Evolutionary conservation across 2,329 filamentous ascomycete species (phyloP).

Genomic region (Penicillium sp.): DNA sequence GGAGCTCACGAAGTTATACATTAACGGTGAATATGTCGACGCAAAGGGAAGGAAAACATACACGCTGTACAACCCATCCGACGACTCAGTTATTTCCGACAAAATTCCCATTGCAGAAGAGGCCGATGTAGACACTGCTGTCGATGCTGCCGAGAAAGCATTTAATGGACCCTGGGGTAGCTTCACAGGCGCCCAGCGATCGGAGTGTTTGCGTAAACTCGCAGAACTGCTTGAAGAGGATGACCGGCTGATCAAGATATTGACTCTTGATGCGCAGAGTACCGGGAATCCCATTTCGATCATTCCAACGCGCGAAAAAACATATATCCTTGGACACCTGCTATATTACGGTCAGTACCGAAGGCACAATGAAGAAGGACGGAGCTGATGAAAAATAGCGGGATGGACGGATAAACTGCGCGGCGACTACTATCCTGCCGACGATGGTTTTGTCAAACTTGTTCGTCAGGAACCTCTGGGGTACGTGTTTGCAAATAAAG

Average conservation of each 20-base stretch:
- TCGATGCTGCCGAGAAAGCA: not conserved
- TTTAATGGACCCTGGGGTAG: conserved; percentile 4
- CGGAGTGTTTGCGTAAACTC: not conserved
- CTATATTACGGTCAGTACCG: not conserved
- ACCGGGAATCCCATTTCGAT: conserved; percentile 1
- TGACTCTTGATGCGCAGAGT: conserved; percentile 1
- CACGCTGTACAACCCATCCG: conserved; percentile 3
- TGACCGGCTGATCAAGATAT: not conserved
- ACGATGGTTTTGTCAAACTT: conserved; percentile 7
- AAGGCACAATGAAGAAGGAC: too few species aligned
- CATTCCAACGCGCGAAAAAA: conserved; percentile 5
- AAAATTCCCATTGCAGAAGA: not conserved
- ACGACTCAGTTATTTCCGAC: conserved; percentile 4
- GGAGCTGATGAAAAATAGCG: not conserved
- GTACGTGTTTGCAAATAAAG: not conserved
- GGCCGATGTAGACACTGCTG: conserved; percentile 1
- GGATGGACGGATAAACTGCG: conserved; percentile 8
- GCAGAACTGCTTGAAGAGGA: conserved; percentile 6
- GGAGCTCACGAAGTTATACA: not conserved
- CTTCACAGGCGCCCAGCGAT: not conserved
- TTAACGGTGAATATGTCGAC: not conserved
- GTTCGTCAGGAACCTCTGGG: conserved; percentile 5
- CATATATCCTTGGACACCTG: conserved; percentile 4
- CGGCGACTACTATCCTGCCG: conserved; percentile 1
- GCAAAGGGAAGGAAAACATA: not conserved